Conservation (phyloP, 1,284 basidiomycete genomes). For the Waitea zeae region DNA sequence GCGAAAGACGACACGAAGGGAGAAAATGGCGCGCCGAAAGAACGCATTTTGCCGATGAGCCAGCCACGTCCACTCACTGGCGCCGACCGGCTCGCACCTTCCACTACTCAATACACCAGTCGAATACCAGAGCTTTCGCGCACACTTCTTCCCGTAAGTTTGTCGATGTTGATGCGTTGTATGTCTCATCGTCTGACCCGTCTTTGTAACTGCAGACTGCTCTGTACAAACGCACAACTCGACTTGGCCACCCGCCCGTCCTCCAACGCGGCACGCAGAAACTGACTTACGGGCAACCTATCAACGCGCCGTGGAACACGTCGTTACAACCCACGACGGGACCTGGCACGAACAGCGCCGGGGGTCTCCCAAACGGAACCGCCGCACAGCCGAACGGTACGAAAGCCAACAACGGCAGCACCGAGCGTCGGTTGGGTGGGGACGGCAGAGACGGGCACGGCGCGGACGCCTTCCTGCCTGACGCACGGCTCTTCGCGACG, state of each 20-base stretch:
- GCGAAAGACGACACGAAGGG: slow-evolving; percentile 10
- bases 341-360: no score
- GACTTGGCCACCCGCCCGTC: slow-evolving; percentile 42
- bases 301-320: slow-evolving; percentile 49
- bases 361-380: slow-evolving; percentile 9
- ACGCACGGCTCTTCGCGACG: slow-evolving; percentile 53
- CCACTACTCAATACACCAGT: slow-evolving; percentile 33
- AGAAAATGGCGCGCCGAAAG: slow-evolving; percentile 23
- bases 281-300: slow-evolving; percentile 40
- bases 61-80: slow-evolving; percentile 33
- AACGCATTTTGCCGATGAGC: slow-evolving; percentile 28
- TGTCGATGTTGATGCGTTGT: slow-evolving; percentile 1
- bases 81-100: slow-evolving; percentile 29
- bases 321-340: no score
- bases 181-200: background rate
- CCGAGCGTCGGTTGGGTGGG: slow-evolving; percentile 6
- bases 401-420: no score
- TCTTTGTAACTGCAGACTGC: slow-evolving; percentile 18
- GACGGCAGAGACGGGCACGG: slow-evolving; percentile 16
- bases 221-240: slow-evolving; percentile 41
- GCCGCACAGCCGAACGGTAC: slow-evolving; percentile 15
- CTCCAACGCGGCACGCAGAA: slow-evolving; percentile 36
- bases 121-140: slow-evolving; percentile 44
- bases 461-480: slow-evolving; percentile 30
- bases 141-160: slow-evolving; percentile 43